These are phyloP conservation scores for Coniochaeta sp. DNA, from an alignment of 2,329 filamentous ascomycete species.

Conservation along the genomic window DNA sequence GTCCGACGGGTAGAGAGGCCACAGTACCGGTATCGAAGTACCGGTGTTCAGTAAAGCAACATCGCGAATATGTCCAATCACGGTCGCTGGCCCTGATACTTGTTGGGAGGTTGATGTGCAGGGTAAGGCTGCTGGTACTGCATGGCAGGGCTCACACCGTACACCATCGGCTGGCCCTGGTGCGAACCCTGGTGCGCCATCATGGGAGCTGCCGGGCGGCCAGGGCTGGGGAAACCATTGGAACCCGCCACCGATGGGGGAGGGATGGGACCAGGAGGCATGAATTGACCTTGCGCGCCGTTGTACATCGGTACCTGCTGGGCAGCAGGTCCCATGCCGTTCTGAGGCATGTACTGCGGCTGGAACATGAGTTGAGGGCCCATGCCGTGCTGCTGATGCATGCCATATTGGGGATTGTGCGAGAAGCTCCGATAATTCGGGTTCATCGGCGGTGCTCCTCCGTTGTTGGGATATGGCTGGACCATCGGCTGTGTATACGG, in stretches of 20 bases:
- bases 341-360: conserved; percentile 43
- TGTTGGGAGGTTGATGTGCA: conserved; percentile 68
- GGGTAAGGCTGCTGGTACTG: conserved; percentile 71
- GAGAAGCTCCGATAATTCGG: conserved; percentile 64
- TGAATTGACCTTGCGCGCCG: conserved; percentile 56
- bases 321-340: conserved; percentile 58
- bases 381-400: conserved; percentile 65
- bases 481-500: conserved; percentile 67
- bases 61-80: no score
- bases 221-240: conserved; percentile 83
- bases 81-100: conserved; percentile 34
- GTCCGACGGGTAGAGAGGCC: neutral
- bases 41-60: neutral
- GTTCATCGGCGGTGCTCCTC: conserved; percentile 58
- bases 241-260: conserved; percentile 56
- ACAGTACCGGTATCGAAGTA: neutral
- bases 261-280: conserved; percentile 46
- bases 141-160: conserved; percentile 68
- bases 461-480: conserved; percentile 61
- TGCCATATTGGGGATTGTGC: conserved; percentile 65
- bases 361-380: conserved; percentile 59
- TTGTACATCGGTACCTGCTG: conserved; percentile 82
- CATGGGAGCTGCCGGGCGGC: conserved; percentile 71
- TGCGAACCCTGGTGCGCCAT: conserved; percentile 95
- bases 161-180: conserved; percentile 68